phyloP scores from a whole-genome alignment of 108 stramenopile species.

The Nitzschia sp. region DNA sequence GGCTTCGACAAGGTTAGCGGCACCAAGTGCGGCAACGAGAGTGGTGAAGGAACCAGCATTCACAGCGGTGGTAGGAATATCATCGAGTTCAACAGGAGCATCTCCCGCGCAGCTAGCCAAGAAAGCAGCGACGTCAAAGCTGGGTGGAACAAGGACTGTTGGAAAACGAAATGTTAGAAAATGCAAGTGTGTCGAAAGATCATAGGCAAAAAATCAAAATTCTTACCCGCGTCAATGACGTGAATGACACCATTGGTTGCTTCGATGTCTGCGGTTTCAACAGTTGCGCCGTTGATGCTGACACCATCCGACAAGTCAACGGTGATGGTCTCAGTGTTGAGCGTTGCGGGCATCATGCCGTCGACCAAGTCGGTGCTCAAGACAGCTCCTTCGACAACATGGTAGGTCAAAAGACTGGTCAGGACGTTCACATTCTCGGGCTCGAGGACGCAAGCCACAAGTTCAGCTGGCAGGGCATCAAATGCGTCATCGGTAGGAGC shows the following conservation, averaged over 20 bases:
- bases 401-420: not conserved
- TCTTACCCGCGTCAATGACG: slow-evolving; percentile 36
- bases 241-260: slow-evolving; percentile 53
- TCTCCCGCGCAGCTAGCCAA: too few relatives aligned
- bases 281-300: not conserved
- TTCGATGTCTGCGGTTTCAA: slow-evolving; percentile 23
- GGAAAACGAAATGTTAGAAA: too few relatives aligned
- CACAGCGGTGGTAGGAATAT: not conserved
- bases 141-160: slow-evolving; percentile 27
- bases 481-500: slow-evolving; percentile 58
- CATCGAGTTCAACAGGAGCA: too few relatives aligned
- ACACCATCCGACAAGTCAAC: not conserved
- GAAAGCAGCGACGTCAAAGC: not conserved
- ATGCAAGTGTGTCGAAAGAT: too few relatives aligned
- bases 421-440: not conserved
- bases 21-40: slow-evolving; percentile 27
- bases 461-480: slow-evolving; percentile 26
- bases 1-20: slow-evolving; percentile 40
- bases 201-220: too few relatives aligned
- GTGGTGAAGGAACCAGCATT: slow-evolving; percentile 26
- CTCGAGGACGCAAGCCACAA: not conserved
- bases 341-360: not conserved
- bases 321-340: not conserved
- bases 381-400: not conserved
- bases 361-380: not conserved